These are phyloP conservation scores for Mollisiaceae sp. DNA, from an alignment of 2,329 filamentous ascomycete species.

Conservation along the genomic window DNA sequence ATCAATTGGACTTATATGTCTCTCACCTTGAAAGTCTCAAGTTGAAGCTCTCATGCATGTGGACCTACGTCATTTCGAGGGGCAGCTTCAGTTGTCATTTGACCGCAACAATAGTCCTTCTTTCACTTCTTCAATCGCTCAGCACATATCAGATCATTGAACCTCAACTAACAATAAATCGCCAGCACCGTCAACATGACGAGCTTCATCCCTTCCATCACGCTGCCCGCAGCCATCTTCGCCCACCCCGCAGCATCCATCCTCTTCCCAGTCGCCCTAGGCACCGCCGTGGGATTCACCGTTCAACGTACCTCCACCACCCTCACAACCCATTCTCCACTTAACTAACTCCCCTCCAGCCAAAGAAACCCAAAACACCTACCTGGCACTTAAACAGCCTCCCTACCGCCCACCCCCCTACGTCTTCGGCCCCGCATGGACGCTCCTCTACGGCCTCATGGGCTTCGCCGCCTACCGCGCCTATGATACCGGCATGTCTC, in stretches of 20 bases:
- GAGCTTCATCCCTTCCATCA: conserved; percentile 77
- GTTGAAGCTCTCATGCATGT: conserved; percentile 14
- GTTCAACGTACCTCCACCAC: conserved; percentile 58
- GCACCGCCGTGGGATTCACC: conserved; percentile 74
- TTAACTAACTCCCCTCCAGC: conserved; percentile 46
- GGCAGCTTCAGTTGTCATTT: conserved; percentile 12
- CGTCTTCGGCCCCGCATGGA: conserved; percentile 71
- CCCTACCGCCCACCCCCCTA: conserved; percentile 64
- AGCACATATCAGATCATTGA: not conserved
- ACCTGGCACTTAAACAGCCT: conserved; percentile 70
- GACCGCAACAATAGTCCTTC: not conserved
- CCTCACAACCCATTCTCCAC: not conserved
- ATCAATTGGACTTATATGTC: not conserved
- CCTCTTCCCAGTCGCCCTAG: conserved; percentile 75
- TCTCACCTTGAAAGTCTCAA: not conserved
- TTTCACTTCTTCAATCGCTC: conserved; percentile 10
- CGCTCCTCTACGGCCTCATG: conserved; percentile 72
- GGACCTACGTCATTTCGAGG: conserved; percentile 23
- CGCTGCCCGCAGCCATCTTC: conserved; percentile 74
- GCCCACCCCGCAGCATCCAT: conserved; percentile 74
- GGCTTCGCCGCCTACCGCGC: conserved; percentile 87
- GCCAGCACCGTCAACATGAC: conserved; percentile 63
- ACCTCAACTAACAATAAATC: conserved; percentile 11
- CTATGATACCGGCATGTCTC: conserved; percentile 65
- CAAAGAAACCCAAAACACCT: conserved; percentile 63